Conservation (phyloP, 1,284 basidiomycete genomes). For the Leccinum cinnamomeum region DNA sequence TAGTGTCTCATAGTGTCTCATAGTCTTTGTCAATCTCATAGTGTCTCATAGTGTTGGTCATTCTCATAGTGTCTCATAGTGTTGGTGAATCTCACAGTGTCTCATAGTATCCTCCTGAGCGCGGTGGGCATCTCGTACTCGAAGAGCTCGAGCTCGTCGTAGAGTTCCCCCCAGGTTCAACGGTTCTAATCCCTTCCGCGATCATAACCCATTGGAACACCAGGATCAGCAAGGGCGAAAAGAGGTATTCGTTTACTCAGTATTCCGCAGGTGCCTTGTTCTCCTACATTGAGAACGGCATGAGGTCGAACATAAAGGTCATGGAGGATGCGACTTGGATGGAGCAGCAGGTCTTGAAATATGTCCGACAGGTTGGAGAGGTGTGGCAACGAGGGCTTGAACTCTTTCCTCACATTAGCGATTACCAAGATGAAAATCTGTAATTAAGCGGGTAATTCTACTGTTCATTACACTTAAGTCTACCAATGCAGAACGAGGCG, state of each 20-base stretch:
- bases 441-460: background rate
- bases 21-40: too few relatives aligned
- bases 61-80: too few relatives aligned
- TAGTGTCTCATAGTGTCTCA: too few relatives aligned
- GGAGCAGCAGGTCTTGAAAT: background rate
- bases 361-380: background rate
- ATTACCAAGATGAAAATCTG: background rate
- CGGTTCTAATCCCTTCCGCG: background rate
- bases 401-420: background rate
- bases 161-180: slow-evolving; percentile 18
- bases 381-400: background rate
- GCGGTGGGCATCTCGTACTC: slow-evolving; percentile 12
- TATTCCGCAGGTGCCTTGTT: background rate
- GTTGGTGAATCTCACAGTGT: too few relatives aligned
- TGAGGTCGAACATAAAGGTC: background rate
- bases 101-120: background rate
- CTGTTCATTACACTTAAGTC: background rate
- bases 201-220: background rate
- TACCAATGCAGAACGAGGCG: background rate
- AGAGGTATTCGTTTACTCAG: background rate
- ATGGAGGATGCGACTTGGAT: background rate
- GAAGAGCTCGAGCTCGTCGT: slow-evolving; percentile 6
- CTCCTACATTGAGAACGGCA: background rate
- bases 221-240: background rate
- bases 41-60: too few relatives aligned